Evolutionary conservation across 345 rosid species (phyloP).

Genomic region (Dipteronia dyeriana): DNA sequence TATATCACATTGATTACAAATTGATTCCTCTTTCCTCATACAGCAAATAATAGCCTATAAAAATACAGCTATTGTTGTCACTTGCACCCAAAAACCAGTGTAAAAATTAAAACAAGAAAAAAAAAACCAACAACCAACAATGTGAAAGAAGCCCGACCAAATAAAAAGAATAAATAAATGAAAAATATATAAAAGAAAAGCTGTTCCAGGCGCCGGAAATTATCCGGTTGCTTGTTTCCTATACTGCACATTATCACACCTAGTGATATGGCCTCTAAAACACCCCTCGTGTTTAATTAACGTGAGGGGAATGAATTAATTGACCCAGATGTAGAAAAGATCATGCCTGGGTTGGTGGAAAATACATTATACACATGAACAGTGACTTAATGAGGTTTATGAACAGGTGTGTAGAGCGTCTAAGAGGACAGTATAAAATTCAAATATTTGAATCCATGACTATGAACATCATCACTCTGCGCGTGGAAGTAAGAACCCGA

Average conservation of each 20-base stretch:
- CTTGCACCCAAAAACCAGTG: conserved; percentile 29
- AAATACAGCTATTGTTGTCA: conserved; percentile 29
- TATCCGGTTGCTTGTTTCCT: conserved; percentile 27
- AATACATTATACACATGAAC: conserved; percentile 41
- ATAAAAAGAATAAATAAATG: conserved; percentile 18
- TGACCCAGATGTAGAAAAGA: conserved; percentile 27
- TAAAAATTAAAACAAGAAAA: conserved; percentile 14
- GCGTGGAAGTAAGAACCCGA: conserved; percentile 86
- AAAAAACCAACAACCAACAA: conserved; percentile 18
- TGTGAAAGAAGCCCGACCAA: conserved; percentile 16
- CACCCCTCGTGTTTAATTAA: conserved; percentile 44
- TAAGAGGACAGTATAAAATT: not conserved
- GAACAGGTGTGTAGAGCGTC: conserved; percentile 25
- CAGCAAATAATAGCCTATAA: conserved; percentile 36
- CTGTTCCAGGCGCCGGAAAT: conserved; percentile 29
- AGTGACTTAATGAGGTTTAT: conserved; percentile 23
- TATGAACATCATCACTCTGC: conserved; percentile 42
- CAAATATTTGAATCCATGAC: not conserved
- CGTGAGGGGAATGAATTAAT: conserved; percentile 45
- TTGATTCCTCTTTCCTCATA: conserved; percentile 17
- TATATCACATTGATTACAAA: conserved; percentile 24
- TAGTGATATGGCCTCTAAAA: conserved; percentile 43
- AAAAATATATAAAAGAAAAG: conserved; percentile 10
- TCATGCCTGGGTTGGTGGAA: conserved; percentile 25
- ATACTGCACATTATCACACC: conserved; percentile 38